A percentile compares a stretch with the other conserved stretches of the same genome.
Conservation (phyloP, 2,329 filamentous ascomycete species). For the Rhinocladiella similis region DNA sequence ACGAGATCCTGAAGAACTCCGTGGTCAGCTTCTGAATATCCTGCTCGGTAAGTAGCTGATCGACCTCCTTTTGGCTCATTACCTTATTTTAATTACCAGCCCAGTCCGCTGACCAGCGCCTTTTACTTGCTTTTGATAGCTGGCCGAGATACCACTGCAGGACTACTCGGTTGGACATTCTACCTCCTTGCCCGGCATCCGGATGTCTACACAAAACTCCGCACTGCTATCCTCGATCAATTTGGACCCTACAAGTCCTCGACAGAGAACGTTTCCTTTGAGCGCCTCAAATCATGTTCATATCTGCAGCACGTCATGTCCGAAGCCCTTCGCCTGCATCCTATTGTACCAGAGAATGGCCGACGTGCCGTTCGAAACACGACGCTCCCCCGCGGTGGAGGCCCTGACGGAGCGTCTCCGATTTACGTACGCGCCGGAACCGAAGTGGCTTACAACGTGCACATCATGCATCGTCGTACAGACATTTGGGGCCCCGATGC, state of each 20-base stretch:
- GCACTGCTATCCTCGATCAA: constrained; percentile 4
- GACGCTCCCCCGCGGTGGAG: constrained; percentile 29
- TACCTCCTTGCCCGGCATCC: constrained; percentile 33
- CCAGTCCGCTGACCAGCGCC: no score
- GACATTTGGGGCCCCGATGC: constrained; percentile 32
- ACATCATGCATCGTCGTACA: constrained; percentile 39
- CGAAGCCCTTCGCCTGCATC: constrained; percentile 9
- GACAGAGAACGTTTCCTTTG: constrained; percentile 5
- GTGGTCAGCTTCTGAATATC: constrained; percentile 36
- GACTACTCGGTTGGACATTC: constrained; percentile 34
- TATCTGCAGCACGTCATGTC: constrained; percentile 27
- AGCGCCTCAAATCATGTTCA: constrained; percentile 71
- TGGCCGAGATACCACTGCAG: constrained; percentile 38
- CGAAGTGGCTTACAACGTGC: constrained; percentile 34
- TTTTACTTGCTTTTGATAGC: constrained; percentile 5
- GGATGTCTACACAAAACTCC: constrained; percentile 4
- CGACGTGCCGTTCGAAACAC: constrained; percentile 24
- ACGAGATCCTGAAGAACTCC: constrained; percentile 25
- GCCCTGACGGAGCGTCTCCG: constrained; percentile 27
- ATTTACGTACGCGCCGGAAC: constrained; percentile 35
- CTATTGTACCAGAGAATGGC: constrained; percentile 15
- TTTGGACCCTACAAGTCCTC: not conserved
- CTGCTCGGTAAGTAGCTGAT: constrained; percentile 31
- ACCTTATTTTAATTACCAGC: no score
- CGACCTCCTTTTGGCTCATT: no score